Evolutionary conservation across 768 basidiomycete genomes (phyloP), one percentile per base, ranked within the genome.

Genomic region (Mycena crocata): DNA sequence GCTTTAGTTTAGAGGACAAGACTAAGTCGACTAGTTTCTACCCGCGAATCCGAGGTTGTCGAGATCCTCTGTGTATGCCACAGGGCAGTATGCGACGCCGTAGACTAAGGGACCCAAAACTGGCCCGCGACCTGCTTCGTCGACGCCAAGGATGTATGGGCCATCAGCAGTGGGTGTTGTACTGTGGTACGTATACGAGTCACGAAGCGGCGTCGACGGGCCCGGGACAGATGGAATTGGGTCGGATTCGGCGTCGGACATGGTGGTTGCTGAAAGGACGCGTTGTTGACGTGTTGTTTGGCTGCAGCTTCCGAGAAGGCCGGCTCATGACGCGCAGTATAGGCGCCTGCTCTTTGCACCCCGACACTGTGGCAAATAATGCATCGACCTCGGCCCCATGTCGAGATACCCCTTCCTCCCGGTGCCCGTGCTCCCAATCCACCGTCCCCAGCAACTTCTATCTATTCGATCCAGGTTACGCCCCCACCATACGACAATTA

Each of bases 81-180:
- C 84, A 3, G 95, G 93, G 72, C 97, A 99, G 74, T 95, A 98
- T 0, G 98, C 96, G 28, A 97, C 89, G 9, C 93, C 97, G 73
- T 99, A 99, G 0, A 99, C 98, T 65, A 99, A 87, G 0, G 98
- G 98, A 1, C 96, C 97, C 0, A 99, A 83, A 2, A 97, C 97
- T 24, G 97, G 98, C 0, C 98, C 98, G 59, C 98, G 85, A 0
- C 98, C 98, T 0, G 98, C 98, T 77, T 99, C 98, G 77, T 99
- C 98, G n/a, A 99, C 96, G 26, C 98, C 98, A 54, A 99, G 90
- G 52, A 98, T 94, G 81, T 96, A 98, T 0, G 93, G 92, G 0
- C 94, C 94, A 1, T 77, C 62, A 1, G 89, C 85, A 0, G 90
- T 90, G 2, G 94, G 93, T 0, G 76, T 85, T 2, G 89, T 84